These are phyloP conservation scores for Tulasnella sp. DNA, from an alignment of 768 basidiomycete species.

Conservation along the genomic window DNA sequence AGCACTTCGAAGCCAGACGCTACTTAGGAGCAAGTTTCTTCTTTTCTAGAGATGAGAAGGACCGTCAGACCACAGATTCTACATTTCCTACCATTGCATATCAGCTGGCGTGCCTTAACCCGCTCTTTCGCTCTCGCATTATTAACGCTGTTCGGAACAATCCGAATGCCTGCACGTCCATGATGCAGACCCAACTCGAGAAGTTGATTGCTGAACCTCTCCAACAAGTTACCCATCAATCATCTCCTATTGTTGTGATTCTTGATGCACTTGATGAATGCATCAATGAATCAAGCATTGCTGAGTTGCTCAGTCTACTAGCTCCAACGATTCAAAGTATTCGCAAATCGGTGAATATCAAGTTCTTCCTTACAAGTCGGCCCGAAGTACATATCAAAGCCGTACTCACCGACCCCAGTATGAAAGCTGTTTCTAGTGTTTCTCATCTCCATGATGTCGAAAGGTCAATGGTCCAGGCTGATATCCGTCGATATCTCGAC, in stretches of 20 bases:
- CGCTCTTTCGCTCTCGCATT: background rate
- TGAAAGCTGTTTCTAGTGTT: background rate
- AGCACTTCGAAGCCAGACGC: slow-evolving; percentile 18
- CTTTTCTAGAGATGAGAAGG: slow-evolving; percentile 22
- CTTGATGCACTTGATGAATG: slow-evolving; percentile 32
- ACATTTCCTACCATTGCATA: slow-evolving; percentile 27
- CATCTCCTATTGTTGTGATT: slow-evolving; percentile 23
- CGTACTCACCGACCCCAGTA: background rate
- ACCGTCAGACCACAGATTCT: slow-evolving; percentile 18
- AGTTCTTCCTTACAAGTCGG: slow-evolving; percentile 26
- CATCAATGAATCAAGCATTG: background rate
- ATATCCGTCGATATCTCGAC: slow-evolving; percentile 13
- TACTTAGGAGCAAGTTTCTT: slow-evolving; percentile 28
- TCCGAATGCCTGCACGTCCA: slow-evolving; percentile 2
- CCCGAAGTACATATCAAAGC: slow-evolving; percentile 23
- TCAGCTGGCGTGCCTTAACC: slow-evolving; percentile 22
- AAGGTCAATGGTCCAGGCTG: slow-evolving; percentile 1
- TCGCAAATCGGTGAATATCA: slow-evolving; percentile 23
- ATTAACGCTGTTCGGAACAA: slow-evolving; percentile 13
- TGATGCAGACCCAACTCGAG: slow-evolving; percentile 19
- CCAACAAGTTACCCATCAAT: background rate
- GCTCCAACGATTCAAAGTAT: slow-evolving; percentile 16
- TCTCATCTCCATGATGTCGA: slow-evolving; percentile 13
- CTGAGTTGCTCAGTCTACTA: slow-evolving; percentile 21
- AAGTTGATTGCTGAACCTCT: slow-evolving; percentile 18